phyloP scores from a whole-genome alignment of 1,139 yeast species.

The Arxiozyma heterogenica region DNA sequence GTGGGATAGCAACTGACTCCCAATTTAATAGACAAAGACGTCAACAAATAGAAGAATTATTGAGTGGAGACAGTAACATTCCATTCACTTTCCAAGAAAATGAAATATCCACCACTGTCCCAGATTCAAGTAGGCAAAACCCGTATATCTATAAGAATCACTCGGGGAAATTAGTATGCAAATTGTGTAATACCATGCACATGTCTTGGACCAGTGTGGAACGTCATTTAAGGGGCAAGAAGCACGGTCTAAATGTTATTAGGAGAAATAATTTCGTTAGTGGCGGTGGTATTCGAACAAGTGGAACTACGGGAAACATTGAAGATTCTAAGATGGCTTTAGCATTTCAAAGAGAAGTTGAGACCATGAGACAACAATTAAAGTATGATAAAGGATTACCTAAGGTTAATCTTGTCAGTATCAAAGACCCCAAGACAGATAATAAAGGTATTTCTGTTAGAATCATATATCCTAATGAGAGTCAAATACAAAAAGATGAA shows the following conservation, averaged over 20 bases:
- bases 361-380: slow-evolving; percentile 18
- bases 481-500: not conserved
- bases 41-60: slow-evolving; percentile 46
- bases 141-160: slow-evolving; percentile 60
- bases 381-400: slow-evolving; percentile 25
- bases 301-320: not conserved
- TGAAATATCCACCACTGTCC: not conserved
- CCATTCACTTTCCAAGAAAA: slow-evolving; percentile 44
- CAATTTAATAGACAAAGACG: slow-evolving; percentile 51
- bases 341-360: slow-evolving; percentile 16
- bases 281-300: not conserved
- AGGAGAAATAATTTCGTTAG: slow-evolving; percentile 21
- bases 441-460: slow-evolving; percentile 45
- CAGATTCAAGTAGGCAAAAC: slow-evolving; percentile 32
- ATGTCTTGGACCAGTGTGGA: slow-evolving; percentile 55
- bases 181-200: slow-evolving; percentile 53
- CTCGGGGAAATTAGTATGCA: slow-evolving; percentile 56
- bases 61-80: slow-evolving; percentile 29
- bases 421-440: slow-evolving; percentile 34
- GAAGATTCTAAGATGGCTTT: not conserved
- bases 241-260: slow-evolving; percentile 51
- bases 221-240: slow-evolving; percentile 50
- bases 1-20: slow-evolving; percentile 54
- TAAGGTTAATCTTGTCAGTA: slow-evolving; percentile 20
- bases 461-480: slow-evolving; percentile 32